Base-by-base conservation (phyloP, 139 green algal species). In the Gonium pectorale region DNA sequence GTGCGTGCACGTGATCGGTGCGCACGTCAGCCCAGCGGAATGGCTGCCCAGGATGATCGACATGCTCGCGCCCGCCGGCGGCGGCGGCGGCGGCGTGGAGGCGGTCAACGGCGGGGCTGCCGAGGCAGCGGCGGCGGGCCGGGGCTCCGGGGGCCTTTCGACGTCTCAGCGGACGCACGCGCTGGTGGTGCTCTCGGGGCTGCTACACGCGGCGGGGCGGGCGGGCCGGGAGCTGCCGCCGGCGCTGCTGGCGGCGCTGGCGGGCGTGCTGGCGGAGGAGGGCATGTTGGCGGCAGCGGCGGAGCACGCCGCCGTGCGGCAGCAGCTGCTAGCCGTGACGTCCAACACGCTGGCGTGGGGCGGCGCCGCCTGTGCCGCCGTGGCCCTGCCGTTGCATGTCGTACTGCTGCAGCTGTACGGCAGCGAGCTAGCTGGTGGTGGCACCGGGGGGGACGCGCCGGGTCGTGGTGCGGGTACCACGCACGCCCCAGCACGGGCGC, bases 21-120 rank as follows among this genome's bases (percentile, higher is more conserved):
- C 88, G 0, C 88, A 92, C 72, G 70, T 93, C 24, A 26, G 68
- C 29, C 41, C 88, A 0, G 24, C 26, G 3, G 44, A 79, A 11
- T 97, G 94, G 94, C 77, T 95, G 78, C 92, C 90, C 2, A 83
- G 94, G 29, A 51, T 88, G 29, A 70, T 94, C 13, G 94, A 97
- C 71, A 56, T 84, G 7, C 29, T 92, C 27, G 62, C 80, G n/a
- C 56, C 83, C 86, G 29, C 29, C 80, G 24, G 1, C 64, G 22
- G 67, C 31, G 7, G 44, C 62, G 17, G 43, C 59, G 11, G 7
- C 60, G 3, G 35, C 31, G 43, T 19, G 11, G 67, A 6, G 22
- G 31, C 67, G 26, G 41, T 15, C 38, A 59, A 9, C 35, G 38
- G 56, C 56, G 22, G 56, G 19, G 56, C 19, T n/a, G 56, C 19